phyloP scores from a whole-genome alignment of 2,329 filamentous ascomycete genomes.

The Fusarium denticulatum region DNA sequence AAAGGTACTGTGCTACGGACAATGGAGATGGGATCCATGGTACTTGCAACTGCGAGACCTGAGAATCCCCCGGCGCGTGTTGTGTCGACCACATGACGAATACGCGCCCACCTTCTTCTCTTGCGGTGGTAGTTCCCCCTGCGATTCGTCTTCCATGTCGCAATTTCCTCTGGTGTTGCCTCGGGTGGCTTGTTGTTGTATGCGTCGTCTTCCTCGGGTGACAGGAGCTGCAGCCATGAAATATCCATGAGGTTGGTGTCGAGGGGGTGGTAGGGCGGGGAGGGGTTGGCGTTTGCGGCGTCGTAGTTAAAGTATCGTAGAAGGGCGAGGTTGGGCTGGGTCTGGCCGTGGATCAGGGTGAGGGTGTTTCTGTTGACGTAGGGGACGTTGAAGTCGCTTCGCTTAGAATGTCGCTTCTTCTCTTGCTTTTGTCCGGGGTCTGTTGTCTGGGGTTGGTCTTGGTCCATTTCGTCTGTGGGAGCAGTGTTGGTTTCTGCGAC shows the following conservation, averaged over 20 bases:
- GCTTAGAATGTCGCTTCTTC: slow-evolving; percentile 43
- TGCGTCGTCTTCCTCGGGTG: slow-evolving; percentile 77
- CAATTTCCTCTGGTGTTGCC: slow-evolving; percentile 69
- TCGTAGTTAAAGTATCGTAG: slow-evolving; percentile 93
- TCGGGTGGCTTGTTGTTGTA: slow-evolving; percentile 74
- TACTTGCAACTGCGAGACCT: slow-evolving; percentile 82
- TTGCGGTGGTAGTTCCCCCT: slow-evolving; percentile 90
- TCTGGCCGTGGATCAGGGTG: slow-evolving; percentile 82
- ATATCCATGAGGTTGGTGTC: slow-evolving; percentile 82
- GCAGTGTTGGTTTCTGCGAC: neutral
- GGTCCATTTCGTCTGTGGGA: slow-evolving; percentile 3
- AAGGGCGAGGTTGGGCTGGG: slow-evolving; percentile 86
- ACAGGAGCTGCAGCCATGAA: slow-evolving; percentile 90
- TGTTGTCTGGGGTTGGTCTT: slow-evolving; percentile 13
- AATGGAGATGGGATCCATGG: slow-evolving; percentile 83
- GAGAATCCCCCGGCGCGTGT: slow-evolving; percentile 81
- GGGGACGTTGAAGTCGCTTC: slow-evolving; percentile 68
- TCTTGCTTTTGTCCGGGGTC: slow-evolving; percentile 29
- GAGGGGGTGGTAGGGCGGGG: slow-evolving; percentile 76
- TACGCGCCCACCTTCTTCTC: slow-evolving; percentile 80
- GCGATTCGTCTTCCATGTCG: slow-evolving; percentile 81
- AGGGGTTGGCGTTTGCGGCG: slow-evolving; percentile 68
- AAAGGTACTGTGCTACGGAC: slow-evolving; percentile 81
- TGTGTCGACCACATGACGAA: slow-evolving; percentile 76
- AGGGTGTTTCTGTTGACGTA: slow-evolving; percentile 78